Evolutionary conservation across 441 rosid genomes (phyloP), one percentile per base, ranked within the genome.

Genomic region (Theobroma grandiflorum): DNA sequence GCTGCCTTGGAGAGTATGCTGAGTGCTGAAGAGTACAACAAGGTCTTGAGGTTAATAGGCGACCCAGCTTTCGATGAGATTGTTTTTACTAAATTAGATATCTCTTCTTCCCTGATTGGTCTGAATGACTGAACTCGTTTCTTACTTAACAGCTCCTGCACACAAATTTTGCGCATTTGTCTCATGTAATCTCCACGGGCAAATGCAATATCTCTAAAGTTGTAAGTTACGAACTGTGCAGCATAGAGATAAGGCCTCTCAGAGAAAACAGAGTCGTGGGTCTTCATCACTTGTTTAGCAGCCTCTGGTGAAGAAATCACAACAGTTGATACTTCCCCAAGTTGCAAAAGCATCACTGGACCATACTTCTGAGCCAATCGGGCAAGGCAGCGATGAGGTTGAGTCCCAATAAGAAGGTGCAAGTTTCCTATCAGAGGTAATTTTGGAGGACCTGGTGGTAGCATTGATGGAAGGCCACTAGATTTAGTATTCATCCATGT

Each of bases 41-140:
- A 18, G 26, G 20, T 20, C 4, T 33, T 55, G 1, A 73, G 50
- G 22, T 57, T 55, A 4, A 73, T 8, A 4, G 35, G 18, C 16
- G 1, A 2, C 11, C 64, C 65, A 8, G 37, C 65, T 4, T n/a
- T 16, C 10, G 50, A 73, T 20, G n/a, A 9, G 18, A 73, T 57
- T 16, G 6, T 35, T 33, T 7, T 38, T 12, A 73, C 64, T 12
- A 55, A 18, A 57, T 18, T 26, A 5, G 72, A 47, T 14, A 79
- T 80, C 77, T 79, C 84, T 61, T 76, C 81, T 68, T 82, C 77
- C 74, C 85, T 76, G 50, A 79, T 3, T 62, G 74, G 64, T 9
- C 72, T 79, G 59, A 84, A 79, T 0, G 87, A 79, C 40, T 66
- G 52, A 8, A 84, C 83, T 55, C 83, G 74, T 65, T 84, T 81